Percentiles rank a stretch among this genome's conserved stretches.
phyloP scores from a whole-genome alignment of 2,329 filamentous ascomycete genomes.

The Trichoderma asperellum region DNA sequence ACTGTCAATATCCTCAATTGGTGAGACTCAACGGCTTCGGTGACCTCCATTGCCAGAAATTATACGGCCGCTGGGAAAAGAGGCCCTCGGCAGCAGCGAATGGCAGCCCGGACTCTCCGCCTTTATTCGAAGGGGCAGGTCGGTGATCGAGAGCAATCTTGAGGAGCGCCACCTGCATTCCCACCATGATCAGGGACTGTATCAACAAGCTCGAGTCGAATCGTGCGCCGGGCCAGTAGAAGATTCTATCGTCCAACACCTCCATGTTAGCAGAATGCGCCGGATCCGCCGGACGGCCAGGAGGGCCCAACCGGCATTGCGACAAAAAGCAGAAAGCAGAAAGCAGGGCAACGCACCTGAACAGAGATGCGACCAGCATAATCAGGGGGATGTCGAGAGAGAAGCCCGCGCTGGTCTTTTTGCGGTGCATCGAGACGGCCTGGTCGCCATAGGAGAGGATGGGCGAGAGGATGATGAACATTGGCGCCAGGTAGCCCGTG shows the following conservation, averaged over 20 bases:
- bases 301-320: not conserved
- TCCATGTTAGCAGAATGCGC: conserved; percentile 31
- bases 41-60: conserved; percentile 82
- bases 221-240: conserved; percentile 69
- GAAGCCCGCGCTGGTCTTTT: conserved; percentile 68
- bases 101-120: conserved; percentile 63
- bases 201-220: conserved; percentile 67
- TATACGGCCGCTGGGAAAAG: conserved; percentile 64
- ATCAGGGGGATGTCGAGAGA: conserved; percentile 73
- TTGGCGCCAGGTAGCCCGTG: conserved; percentile 62
- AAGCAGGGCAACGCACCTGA: conserved; percentile 54
- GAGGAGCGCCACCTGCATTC: conserved; percentile 64
- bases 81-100: conserved; percentile 57
- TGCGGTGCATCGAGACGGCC: conserved; percentile 65
- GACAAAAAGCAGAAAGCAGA: not conserved
- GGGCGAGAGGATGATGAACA: conserved; percentile 67
- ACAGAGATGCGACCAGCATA: conserved; percentile 70
- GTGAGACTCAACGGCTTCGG: conserved; percentile 61
- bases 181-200: conserved; percentile 68
- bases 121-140: conserved; percentile 62
- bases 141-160: conserved; percentile 72
- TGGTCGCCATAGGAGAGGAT: conserved; percentile 69
- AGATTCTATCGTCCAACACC: conserved; percentile 54
- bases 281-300: not conserved
- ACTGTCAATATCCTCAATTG: not conserved